Base-by-base conservation (phyloP, 23 red algal genomes). In the Gracilariopsis chorda region DNA sequence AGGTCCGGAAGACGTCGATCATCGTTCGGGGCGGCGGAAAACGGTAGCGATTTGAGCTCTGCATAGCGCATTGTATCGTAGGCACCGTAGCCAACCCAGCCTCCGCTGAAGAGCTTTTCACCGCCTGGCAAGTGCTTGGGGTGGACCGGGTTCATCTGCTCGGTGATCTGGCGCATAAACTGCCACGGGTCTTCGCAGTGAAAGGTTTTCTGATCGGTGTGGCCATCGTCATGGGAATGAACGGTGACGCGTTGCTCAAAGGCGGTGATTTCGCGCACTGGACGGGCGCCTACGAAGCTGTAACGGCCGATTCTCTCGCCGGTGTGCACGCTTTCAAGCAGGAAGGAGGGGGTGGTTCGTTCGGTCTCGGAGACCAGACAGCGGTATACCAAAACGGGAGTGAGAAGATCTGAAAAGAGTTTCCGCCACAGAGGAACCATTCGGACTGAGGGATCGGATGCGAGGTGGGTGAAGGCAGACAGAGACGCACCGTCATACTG, bases 31-130 rank as follows among this genome's bases (percentile, higher is more conserved):
- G 93, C 91, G 16, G 76, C 68, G 41, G 69, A 59, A 82, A 99
- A 99, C 33, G 93, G 90, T 52, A 99, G 78, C 48, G 84, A 92
- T 43, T 95, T 83, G n/a, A 91, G 64, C 77, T 94, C 94, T n/a
- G 87, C 86, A 63, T 99, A 99, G 21, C 97, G 90, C 93, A 96
- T 93, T 53, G 97, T 99, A 59, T 99, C 97, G 70, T 99, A 99
- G 10, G 90, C 94, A 45, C 94, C 94, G 62, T 91, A 99, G 4
- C 97, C 97, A 11, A 99, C 97, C 97, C 97, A 99, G 25, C 97
- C 97, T 17, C 97, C 97, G 62, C 58, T 80, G 56, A 99, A 99
- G 12, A 78, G 44, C 16, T 30, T 21, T 8, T 84, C 69, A 1
- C 83, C 86, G 32, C 63, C 92, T 11, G 93, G 92, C 43, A 95